A percentile compares a stretch with the other conserved stretches of the same genome.
phyloP scores from a whole-genome alignment of 768 basidiomycete species.

The Lactifluus hygrophoroides region DNA sequence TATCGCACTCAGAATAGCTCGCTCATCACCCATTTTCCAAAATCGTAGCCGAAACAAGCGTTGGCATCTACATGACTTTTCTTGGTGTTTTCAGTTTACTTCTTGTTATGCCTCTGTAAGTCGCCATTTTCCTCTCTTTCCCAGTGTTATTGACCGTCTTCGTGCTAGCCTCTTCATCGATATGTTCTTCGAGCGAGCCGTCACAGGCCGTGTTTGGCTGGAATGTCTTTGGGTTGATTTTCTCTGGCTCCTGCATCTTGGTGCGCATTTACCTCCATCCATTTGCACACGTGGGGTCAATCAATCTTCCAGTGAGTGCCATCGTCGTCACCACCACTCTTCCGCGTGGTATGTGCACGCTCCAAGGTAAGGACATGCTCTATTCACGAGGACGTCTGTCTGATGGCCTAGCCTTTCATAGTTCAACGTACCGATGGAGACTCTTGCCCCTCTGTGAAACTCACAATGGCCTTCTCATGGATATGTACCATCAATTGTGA shows the following conservation, averaged over 20 bases:
- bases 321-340: constrained; percentile 8
- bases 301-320: constrained; percentile 8
- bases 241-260: constrained; percentile 13
- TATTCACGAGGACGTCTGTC: not conserved
- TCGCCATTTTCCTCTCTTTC: not conserved
- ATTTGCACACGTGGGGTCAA: not conserved
- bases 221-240: constrained; percentile 17
- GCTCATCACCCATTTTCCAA: not conserved
- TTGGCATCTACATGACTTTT: constrained; percentile 19
- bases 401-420: not conserved
- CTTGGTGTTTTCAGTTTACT: constrained; percentile 19
- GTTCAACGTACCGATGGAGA: not conserved
- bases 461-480: constrained; percentile 17
- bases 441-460: constrained; percentile 15
- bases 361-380: constrained; percentile 1
- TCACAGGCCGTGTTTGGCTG: constrained; percentile 14
- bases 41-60: constrained; percentile 1
- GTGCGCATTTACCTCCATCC: constrained; percentile 1
- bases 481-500: constrained; percentile 17
- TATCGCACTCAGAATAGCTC: too few species aligned
- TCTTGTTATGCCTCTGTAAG: constrained; percentile 13
- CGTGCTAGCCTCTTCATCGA: constrained; percentile 11
- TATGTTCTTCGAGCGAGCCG: not conserved
- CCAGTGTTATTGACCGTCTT: not conserved
- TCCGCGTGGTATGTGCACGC: constrained; percentile 13